Base-by-base conservation (phyloP, 148 eudicot species). In the Limonium bicolor region DNA sequence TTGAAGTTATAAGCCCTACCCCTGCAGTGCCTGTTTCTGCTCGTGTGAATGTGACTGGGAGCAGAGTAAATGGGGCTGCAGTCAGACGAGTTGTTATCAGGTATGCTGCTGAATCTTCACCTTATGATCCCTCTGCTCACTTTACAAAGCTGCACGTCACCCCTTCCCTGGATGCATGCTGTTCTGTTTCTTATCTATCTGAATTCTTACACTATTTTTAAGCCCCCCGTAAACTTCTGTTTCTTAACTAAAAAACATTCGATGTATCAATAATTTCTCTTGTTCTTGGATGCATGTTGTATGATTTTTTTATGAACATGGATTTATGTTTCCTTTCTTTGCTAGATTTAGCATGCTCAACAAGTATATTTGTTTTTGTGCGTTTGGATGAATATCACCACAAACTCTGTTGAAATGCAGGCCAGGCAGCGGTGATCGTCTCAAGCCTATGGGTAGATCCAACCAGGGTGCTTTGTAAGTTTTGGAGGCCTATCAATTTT, bases 11-110 rank as follows among this genome's bases (percentile, higher is more conserved):
- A 18, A 78, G 77, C 46, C 61, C 71, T 41, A 80, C 56, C 22
- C 40, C 77, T 2, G 77, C 60, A 27, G 51, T 51, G 28, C 87
- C 87, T 49, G 49, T 73, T 41, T 66, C 94, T 25, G 84, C 93
- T 63, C 97, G 87, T 27, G 68, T 84, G 7, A 84, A 78, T 59
- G 86, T 83, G 14, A 67, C 71, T 48, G 82, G 87, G 38, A 82
- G 83, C 39, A n/a, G n/a, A n/a, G 51, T 62, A 27, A 77, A 77
- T 56, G 85, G 93, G 43, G 71, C 60, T 72, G 21, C 62, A 10
- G 42, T 55, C 26, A 77, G 95, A 61, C 68, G 78, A 28, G 93
- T 75, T 52, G 64, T 77, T 26, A 58, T 81, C 74, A 23, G 49
- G 95, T 80, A 68, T 16, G 94, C 66, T 15, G 6, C 41, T 14